phyloP scores from a whole-genome alignment of 2,329 filamentous ascomycete genomes.

The Leptographium wingfieldii region DNA sequence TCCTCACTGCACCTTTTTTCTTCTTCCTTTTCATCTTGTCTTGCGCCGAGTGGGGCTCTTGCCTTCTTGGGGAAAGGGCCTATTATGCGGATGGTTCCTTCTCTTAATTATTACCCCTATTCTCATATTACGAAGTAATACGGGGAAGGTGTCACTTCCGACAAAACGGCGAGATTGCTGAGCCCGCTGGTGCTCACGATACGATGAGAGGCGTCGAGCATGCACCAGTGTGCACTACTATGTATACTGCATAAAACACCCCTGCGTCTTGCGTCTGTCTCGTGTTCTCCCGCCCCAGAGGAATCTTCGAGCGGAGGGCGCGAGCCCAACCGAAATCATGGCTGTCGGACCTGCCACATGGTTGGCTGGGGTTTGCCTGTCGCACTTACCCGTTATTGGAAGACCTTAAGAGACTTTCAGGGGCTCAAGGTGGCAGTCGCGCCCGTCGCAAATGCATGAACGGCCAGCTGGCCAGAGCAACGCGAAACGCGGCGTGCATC shows the following conservation, averaged over 20 bases:
- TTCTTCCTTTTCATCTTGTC: neutral
- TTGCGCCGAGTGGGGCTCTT: neutral
- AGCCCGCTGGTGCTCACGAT: neutral
- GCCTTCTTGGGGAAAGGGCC: neutral
- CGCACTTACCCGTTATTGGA: slow-evolving; percentile 1
- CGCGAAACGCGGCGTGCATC: slow-evolving; percentile 11
- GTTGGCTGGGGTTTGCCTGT: neutral
- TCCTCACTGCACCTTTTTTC: neutral
- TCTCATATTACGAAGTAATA: slow-evolving; percentile 5
- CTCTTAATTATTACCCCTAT: slow-evolving; percentile 9
- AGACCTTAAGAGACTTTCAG: neutral
- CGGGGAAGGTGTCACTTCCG: slow-evolving; percentile 1
- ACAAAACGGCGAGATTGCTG: neutral
- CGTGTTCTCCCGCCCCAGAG: neutral
- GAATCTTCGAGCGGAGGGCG: neutral
- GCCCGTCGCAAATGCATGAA: slow-evolving; percentile 8
- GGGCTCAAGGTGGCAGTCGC: slow-evolving; percentile 3
- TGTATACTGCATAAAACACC: neutral
- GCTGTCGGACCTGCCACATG: neutral
- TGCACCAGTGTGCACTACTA: neutral
- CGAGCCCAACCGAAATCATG: neutral
- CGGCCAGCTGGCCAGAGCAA: slow-evolving; percentile 1
- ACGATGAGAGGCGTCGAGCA: neutral
- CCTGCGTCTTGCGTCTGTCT: neutral
- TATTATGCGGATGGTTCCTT: neutral